Conservation (phyloP, 352 stramenopile genomes). For the Pythium biforme region DNA sequence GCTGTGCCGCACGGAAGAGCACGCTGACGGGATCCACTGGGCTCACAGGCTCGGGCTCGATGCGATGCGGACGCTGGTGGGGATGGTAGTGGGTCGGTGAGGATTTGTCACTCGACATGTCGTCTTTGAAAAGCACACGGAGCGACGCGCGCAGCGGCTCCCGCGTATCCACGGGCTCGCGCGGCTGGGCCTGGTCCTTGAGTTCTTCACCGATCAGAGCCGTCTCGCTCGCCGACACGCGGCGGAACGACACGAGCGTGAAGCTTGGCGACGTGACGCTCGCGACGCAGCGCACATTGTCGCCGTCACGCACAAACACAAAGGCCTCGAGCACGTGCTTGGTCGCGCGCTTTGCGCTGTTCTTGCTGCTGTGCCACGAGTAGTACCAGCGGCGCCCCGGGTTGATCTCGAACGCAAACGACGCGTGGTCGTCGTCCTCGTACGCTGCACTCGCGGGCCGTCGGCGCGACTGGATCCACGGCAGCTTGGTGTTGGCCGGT, state of each 20-base stretch:
- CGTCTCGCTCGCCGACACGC: constrained; percentile 12
- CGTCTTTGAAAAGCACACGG: constrained; percentile 1
- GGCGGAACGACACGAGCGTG: constrained; percentile 17
- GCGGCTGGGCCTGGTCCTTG: neutral
- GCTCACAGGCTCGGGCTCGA: neutral
- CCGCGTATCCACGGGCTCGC: neutral
- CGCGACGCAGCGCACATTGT: constrained; percentile 6
- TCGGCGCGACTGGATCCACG: constrained; percentile 38
- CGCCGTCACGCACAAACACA: constrained; percentile 6
- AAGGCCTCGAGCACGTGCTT: constrained; percentile 24
- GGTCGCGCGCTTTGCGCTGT: constrained; percentile 14
- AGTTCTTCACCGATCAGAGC: constrained; percentile 10
- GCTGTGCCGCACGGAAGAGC: neutral
- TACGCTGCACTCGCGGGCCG: neutral
- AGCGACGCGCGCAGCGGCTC: neutral
- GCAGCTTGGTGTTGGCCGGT: constrained; percentile 32
- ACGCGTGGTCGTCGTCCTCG: neutral
- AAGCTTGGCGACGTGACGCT: constrained; percentile 10
- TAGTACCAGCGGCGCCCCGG: constrained; percentile 19
- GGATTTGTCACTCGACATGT: neutral
- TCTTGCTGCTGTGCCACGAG: constrained; percentile 18
- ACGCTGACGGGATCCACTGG: neutral
- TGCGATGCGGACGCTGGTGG: no score
- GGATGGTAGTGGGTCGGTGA: neutral
- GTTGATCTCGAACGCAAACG: constrained; percentile 21